Evolutionary conservation across 805 yeast genomes (phyloP).

Genomic region (Wickerhamomyces hampshirensis): DNA sequence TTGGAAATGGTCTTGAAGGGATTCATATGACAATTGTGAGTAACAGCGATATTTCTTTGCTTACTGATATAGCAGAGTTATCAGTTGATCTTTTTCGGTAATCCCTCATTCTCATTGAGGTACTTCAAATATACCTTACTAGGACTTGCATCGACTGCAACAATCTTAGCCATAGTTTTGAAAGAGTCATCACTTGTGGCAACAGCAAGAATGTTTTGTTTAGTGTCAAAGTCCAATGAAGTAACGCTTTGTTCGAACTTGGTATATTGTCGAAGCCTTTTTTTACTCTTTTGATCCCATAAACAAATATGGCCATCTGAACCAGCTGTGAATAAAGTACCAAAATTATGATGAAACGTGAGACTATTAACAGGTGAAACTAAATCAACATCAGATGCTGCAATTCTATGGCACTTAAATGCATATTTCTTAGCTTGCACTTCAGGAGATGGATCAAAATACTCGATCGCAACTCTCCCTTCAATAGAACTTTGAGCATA

Average conservation of each 20-base stretch:
- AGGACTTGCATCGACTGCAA: conserved; percentile 11
- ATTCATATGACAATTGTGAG: too few species aligned
- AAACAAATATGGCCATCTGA: conserved; percentile 82
- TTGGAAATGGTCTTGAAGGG: too few species aligned
- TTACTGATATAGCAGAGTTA: background rate
- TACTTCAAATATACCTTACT: conserved; percentile 17
- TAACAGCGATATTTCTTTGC: too few species aligned
- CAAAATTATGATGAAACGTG: conserved; percentile 69
- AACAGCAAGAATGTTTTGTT: conserved; percentile 33
- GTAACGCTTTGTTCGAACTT: conserved; percentile 42
- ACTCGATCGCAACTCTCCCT: conserved; percentile 76
- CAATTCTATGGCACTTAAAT: conserved; percentile 71
- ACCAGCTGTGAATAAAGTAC: conserved; percentile 85
- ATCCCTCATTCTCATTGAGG: conserved; percentile 17
- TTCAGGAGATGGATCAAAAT: conserved; percentile 45
- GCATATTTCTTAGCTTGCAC: conserved; percentile 53
- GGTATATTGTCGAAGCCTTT: conserved; percentile 70
- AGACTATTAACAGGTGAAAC: conserved; percentile 78
- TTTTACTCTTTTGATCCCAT: conserved; percentile 86
- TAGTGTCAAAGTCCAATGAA: conserved; percentile 32
- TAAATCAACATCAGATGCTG: conserved; percentile 40
- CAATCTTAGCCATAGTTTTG: conserved; percentile 30
- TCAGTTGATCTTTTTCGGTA: conserved; percentile 9
- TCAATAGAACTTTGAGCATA: conserved; percentile 73
- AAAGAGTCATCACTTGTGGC: conserved; percentile 48